Evolutionary conservation across 331 rosid genomes (phyloP).

Genomic region (Stylosanthes scabra): DNA sequence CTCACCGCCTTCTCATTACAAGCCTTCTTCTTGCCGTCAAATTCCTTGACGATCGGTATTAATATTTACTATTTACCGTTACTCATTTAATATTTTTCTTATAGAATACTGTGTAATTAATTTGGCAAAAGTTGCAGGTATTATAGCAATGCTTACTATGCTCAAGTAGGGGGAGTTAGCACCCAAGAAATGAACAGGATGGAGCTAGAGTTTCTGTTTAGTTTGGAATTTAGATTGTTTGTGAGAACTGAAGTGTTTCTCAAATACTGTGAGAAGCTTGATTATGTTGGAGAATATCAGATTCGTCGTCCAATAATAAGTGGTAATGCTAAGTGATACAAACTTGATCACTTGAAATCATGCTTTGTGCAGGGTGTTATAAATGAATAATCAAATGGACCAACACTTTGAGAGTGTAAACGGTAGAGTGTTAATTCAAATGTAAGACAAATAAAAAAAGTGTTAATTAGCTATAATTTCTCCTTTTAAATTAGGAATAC

Average conservation of each 20-base stretch:
- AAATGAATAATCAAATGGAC: too few species aligned
- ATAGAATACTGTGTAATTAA: too few species aligned
- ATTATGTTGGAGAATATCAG: conserved; percentile 13
- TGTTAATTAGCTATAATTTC: too few species aligned
- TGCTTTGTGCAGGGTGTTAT: too few species aligned
- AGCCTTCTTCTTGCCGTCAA: conserved; percentile 65
- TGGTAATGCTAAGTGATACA: background rate
- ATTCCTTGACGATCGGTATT: conserved; percentile 54
- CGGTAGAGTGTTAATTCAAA: too few species aligned
- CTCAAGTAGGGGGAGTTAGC: conserved; percentile 78
- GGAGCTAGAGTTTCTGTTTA: conserved; percentile 67
- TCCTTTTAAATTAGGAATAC: too few species aligned
- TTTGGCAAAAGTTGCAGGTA: conserved; percentile 43
- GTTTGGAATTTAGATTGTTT: conserved; percentile 60
- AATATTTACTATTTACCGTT: too few species aligned
- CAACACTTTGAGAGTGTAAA: too few species aligned
- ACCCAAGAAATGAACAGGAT: conserved; percentile 66
- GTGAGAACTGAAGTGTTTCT: conserved; percentile 52
- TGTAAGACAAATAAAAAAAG: too few species aligned
- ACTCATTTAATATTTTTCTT: too few species aligned
- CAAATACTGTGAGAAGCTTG: conserved; percentile 50
- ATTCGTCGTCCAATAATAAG: background rate
- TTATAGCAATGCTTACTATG: conserved; percentile 57
- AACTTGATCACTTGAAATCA: too few species aligned
- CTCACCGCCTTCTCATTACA: conserved; percentile 75